Evolutionary conservation across 140 eudicot genomes (phyloP).

Genomic region (Senecio squalidus): DNA sequence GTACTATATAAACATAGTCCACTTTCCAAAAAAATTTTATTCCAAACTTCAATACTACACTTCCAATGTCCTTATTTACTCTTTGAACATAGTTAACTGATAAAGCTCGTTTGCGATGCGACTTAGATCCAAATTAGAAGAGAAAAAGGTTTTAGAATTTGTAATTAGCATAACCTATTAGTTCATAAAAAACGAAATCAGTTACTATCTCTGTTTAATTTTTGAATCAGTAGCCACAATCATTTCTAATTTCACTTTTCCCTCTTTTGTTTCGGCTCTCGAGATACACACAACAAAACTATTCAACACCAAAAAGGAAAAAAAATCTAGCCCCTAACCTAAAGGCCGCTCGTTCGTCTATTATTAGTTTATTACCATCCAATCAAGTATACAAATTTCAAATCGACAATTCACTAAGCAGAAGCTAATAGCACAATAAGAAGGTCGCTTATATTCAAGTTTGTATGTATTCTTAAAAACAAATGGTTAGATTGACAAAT

Average conservation of each 20-base stretch:
- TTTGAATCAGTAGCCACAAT: too few species aligned
- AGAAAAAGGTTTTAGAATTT: too few species aligned
- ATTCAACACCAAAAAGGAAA: too few species aligned
- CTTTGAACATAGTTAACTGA: neutral
- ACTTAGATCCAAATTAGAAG: too few species aligned
- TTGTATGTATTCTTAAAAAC: neutral
- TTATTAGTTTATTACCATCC: neutral
- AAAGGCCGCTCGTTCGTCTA: neutral
- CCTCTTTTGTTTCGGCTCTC: neutral
- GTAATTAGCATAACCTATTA: too few species aligned
- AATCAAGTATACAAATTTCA: neutral
- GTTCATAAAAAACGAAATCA: too few species aligned
- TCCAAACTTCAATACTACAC: neutral
- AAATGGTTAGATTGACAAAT: neutral
- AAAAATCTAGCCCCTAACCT: neutral
- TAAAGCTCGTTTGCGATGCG: too few species aligned
- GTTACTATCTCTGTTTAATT: too few species aligned
- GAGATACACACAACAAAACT: neutral
- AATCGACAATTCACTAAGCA: neutral
- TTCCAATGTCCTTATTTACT: neutral
- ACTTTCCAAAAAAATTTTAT: too few species aligned
- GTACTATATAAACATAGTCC: neutral
- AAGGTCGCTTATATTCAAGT: neutral
- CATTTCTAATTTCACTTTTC: neutral
- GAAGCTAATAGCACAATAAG: neutral